Evolutionary conservation across 306 rosid species (phyloP).

Genomic region (Acacia melanoxylon): DNA sequence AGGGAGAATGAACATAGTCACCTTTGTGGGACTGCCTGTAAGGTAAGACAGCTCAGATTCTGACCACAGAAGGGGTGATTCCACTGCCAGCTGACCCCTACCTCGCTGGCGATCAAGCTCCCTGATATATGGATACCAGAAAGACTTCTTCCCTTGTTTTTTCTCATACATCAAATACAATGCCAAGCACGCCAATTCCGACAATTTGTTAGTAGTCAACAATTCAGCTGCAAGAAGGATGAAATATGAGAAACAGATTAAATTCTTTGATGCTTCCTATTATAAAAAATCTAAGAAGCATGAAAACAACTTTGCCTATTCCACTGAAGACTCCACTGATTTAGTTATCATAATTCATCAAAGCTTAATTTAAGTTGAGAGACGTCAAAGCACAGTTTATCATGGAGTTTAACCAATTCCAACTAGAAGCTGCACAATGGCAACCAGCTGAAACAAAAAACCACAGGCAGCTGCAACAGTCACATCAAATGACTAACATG

Average conservation of each 20-base stretch:
- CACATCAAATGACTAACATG: not conserved
- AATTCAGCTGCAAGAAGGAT: constrained; percentile 77
- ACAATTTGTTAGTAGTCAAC: constrained; percentile 88
- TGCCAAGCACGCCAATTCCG: constrained; percentile 98
- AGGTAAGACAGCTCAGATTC: constrained; percentile 82
- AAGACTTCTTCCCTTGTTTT: constrained; percentile 97
- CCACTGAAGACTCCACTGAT: not conserved
- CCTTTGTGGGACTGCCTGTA: constrained; percentile 90
- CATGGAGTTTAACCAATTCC: not conserved
- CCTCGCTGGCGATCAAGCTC: constrained; percentile 99
- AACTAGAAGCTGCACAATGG: not conserved
- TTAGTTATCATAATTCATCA: constrained; percentile 10
- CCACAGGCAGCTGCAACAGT: not conserved
- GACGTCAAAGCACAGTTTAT: not conserved
- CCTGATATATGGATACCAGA: constrained; percentile 88
- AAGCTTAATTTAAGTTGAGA: not conserved
- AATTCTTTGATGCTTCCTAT: not conserved
- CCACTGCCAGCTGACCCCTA: constrained; percentile 90
- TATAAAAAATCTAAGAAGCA: constrained; percentile 1
- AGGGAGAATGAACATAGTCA: constrained; percentile 19
- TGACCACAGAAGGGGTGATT: constrained; percentile 95
- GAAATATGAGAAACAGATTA: constrained; percentile 27
- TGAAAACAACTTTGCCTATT: not conserved
- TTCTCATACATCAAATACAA: constrained; percentile 98
- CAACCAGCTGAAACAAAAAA: not conserved